These are phyloP conservation scores for Rhodotorula taiwanensis DNA, from an alignment of 768 basidiomycete genomes.

Conservation along the genomic window DNA sequence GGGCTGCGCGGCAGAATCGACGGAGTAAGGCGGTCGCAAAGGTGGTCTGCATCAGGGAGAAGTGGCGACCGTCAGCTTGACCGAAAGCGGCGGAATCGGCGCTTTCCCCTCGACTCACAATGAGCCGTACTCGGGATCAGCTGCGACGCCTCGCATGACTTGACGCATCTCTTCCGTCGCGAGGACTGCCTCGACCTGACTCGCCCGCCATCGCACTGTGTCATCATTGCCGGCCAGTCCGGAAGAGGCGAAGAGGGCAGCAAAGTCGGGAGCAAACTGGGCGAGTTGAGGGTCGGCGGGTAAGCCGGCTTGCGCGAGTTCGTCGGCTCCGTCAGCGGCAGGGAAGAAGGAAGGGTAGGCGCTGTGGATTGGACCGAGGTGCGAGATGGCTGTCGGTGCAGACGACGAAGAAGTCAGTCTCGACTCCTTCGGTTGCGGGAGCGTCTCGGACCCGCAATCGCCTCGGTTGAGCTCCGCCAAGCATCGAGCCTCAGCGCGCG, in stretches of 20 bases:
- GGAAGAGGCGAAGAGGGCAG: conserved; percentile 2
- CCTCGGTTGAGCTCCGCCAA: no score
- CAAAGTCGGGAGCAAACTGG: conserved; percentile 21
- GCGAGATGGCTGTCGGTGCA: conserved; percentile 13
- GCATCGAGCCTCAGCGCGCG: no score
- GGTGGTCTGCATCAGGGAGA: background rate
- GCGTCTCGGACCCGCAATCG: no score
- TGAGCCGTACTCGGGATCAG: background rate
- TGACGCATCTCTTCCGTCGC: background rate
- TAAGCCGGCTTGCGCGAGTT: no score
- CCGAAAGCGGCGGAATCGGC: background rate
- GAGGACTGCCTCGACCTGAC: background rate
- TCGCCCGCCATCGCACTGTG: background rate
- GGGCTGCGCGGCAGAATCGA: background rate
- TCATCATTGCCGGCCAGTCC: background rate
- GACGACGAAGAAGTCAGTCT: background rate
- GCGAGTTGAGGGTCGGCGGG: conserved; percentile 23
- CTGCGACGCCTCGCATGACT: background rate
- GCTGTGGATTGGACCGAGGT: conserved; percentile 16
- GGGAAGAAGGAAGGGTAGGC: conserved; percentile 25
- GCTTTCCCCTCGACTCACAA: conserved; percentile 4
- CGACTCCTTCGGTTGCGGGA: no score
- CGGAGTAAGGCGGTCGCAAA: conserved; percentile 7
- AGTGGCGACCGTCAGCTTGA: background rate
- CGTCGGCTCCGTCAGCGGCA: no score